Percentiles rank a stretch among this genome's conserved stretches.
Evolutionary conservation across 2,329 filamentous ascomycete genomes (phyloP).

Genomic region (Leptodontidium sp.): DNA sequence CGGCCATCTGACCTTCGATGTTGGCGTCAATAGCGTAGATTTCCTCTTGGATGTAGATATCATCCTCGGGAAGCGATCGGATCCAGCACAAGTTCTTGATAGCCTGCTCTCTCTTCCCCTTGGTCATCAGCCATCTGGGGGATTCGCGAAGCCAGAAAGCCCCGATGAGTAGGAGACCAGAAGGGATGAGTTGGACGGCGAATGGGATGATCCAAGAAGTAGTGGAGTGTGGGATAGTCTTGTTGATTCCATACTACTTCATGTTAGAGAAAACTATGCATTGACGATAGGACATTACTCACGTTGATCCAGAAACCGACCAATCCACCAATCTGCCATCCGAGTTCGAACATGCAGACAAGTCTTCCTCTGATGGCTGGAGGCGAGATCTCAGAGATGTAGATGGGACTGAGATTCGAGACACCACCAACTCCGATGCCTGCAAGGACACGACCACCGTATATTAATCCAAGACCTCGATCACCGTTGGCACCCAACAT

Average conservation of each 20-base stretch:
- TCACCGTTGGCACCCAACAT: slow-evolving; percentile 72
- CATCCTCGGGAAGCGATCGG: slow-evolving; percentile 21
- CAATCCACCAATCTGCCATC: slow-evolving; percentile 69
- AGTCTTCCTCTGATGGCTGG: slow-evolving; percentile 70
- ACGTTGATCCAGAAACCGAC: slow-evolving; percentile 72
- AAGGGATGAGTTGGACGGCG: slow-evolving; percentile 70
- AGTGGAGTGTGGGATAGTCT: slow-evolving; percentile 54
- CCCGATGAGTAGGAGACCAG: slow-evolving; percentile 66
- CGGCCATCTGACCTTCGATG: slow-evolving; percentile 67
- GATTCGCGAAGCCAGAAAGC: slow-evolving; percentile 68
- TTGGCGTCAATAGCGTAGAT: slow-evolving; percentile 74
- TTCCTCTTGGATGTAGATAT: slow-evolving; percentile 70
- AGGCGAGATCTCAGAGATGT: slow-evolving; percentile 67
- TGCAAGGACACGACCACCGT: slow-evolving; percentile 68
- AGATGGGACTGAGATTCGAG: slow-evolving; percentile 70
- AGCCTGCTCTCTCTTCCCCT: slow-evolving; percentile 66
- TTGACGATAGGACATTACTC: slow-evolving; percentile 47
- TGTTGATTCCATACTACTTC: slow-evolving; percentile 57
- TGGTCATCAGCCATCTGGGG: slow-evolving; percentile 73
- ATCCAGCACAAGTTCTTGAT: slow-evolving; percentile 69
- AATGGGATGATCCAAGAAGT: slow-evolving; percentile 71
- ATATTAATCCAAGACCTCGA: slow-evolving; percentile 70
- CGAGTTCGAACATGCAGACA: slow-evolving; percentile 72
- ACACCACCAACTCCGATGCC: slow-evolving; percentile 70
- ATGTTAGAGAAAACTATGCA: neutral